Conservation (phyloP, 495 filamentous ascomycete species). For the Xylaria bambusicola region DNA sequence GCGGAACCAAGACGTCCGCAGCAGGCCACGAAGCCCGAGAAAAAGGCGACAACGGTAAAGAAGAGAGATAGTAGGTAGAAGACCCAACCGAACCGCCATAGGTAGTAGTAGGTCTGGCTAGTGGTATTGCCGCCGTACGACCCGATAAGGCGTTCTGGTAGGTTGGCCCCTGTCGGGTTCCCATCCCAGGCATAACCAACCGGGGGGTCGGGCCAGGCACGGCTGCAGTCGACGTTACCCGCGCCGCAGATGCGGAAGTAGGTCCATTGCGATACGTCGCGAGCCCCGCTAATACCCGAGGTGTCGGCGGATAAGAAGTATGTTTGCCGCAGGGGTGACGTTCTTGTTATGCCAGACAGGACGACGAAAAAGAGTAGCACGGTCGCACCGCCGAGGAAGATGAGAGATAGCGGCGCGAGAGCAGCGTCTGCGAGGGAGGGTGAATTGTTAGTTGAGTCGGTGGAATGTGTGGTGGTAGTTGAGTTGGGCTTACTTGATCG, state of each 20-base stretch:
- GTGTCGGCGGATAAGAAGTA: slow-evolving; percentile 84
- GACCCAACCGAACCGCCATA: slow-evolving; percentile 68
- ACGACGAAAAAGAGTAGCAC: slow-evolving; percentile 80
- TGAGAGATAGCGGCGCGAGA: slow-evolving; percentile 58
- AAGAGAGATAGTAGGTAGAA: slow-evolving; percentile 74
- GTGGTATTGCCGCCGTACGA: slow-evolving; percentile 50
- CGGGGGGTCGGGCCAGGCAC: slow-evolving; percentile 44
- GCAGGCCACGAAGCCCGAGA: slow-evolving; percentile 53
- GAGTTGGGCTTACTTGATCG: slow-evolving; percentile 13
- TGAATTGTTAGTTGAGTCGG: neutral
- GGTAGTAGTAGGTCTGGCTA: slow-evolving; percentile 51
- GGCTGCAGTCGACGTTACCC: slow-evolving; percentile 50
- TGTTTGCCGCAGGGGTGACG: slow-evolving; percentile 66
- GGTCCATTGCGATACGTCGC: slow-evolving; percentile 74
- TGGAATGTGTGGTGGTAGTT: neutral
- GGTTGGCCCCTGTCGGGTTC: slow-evolving; percentile 32
- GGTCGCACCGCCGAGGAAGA: slow-evolving; percentile 73
- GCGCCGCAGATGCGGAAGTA: slow-evolving; percentile 71
- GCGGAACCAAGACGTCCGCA: slow-evolving; percentile 51
- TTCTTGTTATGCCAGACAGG: slow-evolving; percentile 64
- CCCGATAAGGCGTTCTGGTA: slow-evolving; percentile 46
- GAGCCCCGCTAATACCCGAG: slow-evolving; percentile 64
- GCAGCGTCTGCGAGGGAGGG: neutral
- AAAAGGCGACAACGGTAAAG: slow-evolving; percentile 57
- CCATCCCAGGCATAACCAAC: slow-evolving; percentile 54